These are phyloP conservation scores for Fusarium marasasianum DNA, from an alignment of 2,329 filamentous ascomycete genomes.

Conservation along the genomic window DNA sequence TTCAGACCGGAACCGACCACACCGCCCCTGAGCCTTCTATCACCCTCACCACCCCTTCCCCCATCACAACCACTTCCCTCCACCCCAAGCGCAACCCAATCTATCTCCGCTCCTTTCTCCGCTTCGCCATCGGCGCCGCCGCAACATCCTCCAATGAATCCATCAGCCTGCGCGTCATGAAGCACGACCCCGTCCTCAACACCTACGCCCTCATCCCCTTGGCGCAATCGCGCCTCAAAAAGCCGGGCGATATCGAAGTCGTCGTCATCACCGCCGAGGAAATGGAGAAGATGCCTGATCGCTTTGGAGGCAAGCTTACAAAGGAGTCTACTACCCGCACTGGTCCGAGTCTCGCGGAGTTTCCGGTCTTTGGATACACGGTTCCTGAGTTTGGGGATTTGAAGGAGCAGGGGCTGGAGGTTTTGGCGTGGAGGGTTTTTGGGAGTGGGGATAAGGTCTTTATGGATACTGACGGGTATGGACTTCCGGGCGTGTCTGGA, in stretches of 20 bases:
- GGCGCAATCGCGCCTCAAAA: rapidly evolving
- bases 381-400: rapidly evolving
- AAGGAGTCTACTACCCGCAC: background rate
- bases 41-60: no score
- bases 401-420: background rate
- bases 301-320: background rate
- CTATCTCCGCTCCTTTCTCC: background rate
- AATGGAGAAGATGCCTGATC: background rate
- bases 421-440: background rate
- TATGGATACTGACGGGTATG: background rate
- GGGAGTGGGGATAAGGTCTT: background rate
- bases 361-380: background rate
- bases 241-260: background rate
- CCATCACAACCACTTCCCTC: background rate
- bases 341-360: rapidly evolving
- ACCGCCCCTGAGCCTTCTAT: background rate
- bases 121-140: background rate
- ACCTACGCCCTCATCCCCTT: background rate
- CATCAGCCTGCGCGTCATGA: background rate
- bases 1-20: background rate
- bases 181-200: background rate
- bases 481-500: rapidly evolving
- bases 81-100: background rate
- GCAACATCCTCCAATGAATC: background rate
- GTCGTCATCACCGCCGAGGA: background rate